Base-by-base conservation (phyloP, 2,329 filamentous ascomycete genomes). In the Fusarium burgessii region DNA sequence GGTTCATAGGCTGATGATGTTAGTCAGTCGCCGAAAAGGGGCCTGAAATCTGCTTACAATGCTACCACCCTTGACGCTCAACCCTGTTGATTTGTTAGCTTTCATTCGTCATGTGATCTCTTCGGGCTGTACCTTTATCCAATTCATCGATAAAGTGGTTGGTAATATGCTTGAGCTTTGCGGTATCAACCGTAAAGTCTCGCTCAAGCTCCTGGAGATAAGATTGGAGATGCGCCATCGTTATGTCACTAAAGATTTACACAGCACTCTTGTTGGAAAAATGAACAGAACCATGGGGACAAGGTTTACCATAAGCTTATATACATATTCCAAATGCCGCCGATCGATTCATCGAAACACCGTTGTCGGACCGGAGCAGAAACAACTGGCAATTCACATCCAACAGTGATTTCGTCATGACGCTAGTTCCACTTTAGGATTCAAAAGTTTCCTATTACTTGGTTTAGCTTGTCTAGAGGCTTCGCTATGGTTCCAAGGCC, bases 121-220 rank as follows among this genome's bases (percentile, higher is more conserved):
- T 3, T 17, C 6, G 1, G 7, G 3, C 2, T 7, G 15, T 46
- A 63, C 61, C 61, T 41, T 63, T 63, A 13, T 63, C 46, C 1
- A 63, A 5, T 14, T 63, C 61, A 15, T 63, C 17, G 1, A 63
- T 42, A 6, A 63, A 63, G 5, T 63, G 61, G 10, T 55, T n/a
- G 7, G 61, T 56, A 20, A 63, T 33, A 35, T 63, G 5, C 35
- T 63, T 63, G 33, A 63, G 46, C 27, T 63, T 63, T 11, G 41
- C 23, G 5, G 58, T 56, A 42, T 63, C 61, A 18, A 63, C 35
- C 5, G 35, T 25, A 32, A 63, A 63, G 13, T 56, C 35, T 20
- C 25, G 13, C 25, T 63, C 46, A 12, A 63, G 61, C 15, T 63
- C 46, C 2, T 41, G 15, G 2, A 63, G 23, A 15, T 63, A 56